Conservation (phyloP, 177 flowering plant genomes). For the Vitis hybrid region DNA sequence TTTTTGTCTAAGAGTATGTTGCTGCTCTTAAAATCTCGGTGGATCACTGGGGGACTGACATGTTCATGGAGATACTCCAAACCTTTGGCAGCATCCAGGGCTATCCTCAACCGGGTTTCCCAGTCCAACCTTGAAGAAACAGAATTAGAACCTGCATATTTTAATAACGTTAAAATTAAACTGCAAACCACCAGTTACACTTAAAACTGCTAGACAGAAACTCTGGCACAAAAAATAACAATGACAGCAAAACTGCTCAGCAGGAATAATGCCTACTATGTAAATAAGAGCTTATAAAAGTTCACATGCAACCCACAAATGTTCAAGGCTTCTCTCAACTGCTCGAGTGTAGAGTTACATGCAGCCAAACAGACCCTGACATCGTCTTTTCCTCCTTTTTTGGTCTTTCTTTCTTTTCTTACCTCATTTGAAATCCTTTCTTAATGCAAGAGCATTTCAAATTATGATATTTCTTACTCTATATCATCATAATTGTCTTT, state of each 20-base stretch:
- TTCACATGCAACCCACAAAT: background rate
- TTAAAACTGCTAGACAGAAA: background rate
- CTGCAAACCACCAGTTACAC: background rate
- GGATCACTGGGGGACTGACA: slow-evolving; percentile 88
- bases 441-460: too few species aligned
- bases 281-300: background rate
- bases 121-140: slow-evolving; percentile 63
- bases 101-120: slow-evolving; percentile 87
- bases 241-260: background rate
- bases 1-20: slow-evolving; percentile 84
- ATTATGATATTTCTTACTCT: too few species aligned
- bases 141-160: slow-evolving; percentile 48
- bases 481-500: too few species aligned
- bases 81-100: slow-evolving; percentile 96
- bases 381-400: too few species aligned
- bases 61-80: slow-evolving; percentile 96
- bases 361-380: too few species aligned
- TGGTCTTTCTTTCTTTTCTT: too few species aligned
- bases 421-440: too few species aligned
- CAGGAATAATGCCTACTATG: background rate
- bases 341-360: too few species aligned
- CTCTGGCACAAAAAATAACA: background rate
- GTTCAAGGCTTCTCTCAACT: too few species aligned
- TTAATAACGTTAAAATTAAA: background rate
- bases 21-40: slow-evolving; percentile 98